A percentile compares a stretch with the other conserved stretches of the same genome.
Evolutionary conservation across 2,329 filamentous ascomycete species (phyloP).

Genomic region (Botrytis sinoallii): DNA sequence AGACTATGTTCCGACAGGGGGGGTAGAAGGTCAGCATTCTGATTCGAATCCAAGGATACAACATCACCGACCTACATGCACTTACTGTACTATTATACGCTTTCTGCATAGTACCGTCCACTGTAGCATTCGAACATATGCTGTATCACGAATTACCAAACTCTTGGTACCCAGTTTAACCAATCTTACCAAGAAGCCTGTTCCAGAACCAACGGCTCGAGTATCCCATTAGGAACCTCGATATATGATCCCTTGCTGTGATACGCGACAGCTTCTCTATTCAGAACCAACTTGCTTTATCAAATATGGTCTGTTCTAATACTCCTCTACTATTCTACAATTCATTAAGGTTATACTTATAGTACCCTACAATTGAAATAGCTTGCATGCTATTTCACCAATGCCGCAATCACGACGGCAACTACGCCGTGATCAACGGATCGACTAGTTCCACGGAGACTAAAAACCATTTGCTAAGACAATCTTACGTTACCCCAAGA

Average conservation of each 20-base stretch:
- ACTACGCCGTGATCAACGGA: not conserved
- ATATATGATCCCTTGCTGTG: not conserved
- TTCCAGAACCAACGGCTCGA: not conserved
- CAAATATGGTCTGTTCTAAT: not conserved
- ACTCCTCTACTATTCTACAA: not conserved
- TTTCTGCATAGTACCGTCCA: not conserved
- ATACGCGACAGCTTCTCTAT: conserved; percentile 3
- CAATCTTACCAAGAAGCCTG: not conserved
- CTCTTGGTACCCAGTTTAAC: conserved; percentile 1
- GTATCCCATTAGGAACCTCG: not conserved
- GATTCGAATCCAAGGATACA: not conserved
- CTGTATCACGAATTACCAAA: not conserved
- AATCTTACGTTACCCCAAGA: conserved; percentile 5
- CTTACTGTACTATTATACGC: not conserved
- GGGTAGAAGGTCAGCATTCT: not conserved
- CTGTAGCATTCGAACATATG: not conserved
- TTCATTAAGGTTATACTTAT: not conserved
- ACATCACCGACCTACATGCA: not conserved
- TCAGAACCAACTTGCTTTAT: not conserved
- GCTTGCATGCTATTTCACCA: not conserved
- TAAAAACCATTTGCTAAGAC: not conserved
- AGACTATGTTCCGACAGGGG: not conserved
- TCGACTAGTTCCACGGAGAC: not conserved
- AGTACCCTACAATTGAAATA: not conserved
- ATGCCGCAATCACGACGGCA: not conserved